A percentile compares a stretch with the other conserved stretches of the same genome.
Evolutionary conservation across 2,329 filamentous ascomycete genomes (phyloP).

Genomic region (Phialophora macrospora): DNA sequence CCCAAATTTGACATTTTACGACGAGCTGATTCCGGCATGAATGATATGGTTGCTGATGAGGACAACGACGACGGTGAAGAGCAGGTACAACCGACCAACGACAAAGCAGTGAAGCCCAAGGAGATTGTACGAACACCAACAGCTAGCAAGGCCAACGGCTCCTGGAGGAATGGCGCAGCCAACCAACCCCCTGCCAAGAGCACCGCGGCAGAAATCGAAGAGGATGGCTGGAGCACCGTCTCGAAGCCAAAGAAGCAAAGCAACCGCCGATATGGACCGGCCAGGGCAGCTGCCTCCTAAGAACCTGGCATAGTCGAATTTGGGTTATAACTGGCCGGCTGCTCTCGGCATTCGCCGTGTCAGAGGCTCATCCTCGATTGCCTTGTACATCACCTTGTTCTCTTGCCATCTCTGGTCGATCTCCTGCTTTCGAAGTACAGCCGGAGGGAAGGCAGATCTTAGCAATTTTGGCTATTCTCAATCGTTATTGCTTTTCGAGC

Average conservation of each 20-base stretch:
- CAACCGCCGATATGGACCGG: slow-evolving; percentile 49
- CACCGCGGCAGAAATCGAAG: slow-evolving; percentile 45
- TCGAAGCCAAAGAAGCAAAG: slow-evolving; percentile 47
- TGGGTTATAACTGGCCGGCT: not conserved
- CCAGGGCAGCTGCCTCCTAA: slow-evolving; percentile 49
- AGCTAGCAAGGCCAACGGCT: slow-evolving; percentile 48
- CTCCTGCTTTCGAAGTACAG: slow-evolving; percentile 18
- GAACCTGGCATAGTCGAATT: slow-evolving; percentile 45
- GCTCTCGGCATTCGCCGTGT: not conserved
- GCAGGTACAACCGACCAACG: slow-evolving; percentile 41
- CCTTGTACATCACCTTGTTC: slow-evolving; percentile 31
- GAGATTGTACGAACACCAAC: slow-evolving; percentile 57
- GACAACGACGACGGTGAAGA: slow-evolving; percentile 51
- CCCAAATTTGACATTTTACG: slow-evolving; percentile 61
- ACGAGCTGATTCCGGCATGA: slow-evolving; percentile 55
- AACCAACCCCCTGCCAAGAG: slow-evolving; percentile 40
- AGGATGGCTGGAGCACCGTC: slow-evolving; percentile 57
- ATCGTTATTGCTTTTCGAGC: slow-evolving; percentile 25
- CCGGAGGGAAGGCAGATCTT: slow-evolving; percentile 19
- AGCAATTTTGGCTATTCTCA: slow-evolving; percentile 32
- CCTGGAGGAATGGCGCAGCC: slow-evolving; percentile 45
- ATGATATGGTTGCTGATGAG: slow-evolving; percentile 56
- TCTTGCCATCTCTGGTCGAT: slow-evolving; percentile 23
- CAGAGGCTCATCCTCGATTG: slow-evolving; percentile 5
- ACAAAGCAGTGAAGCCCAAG: slow-evolving; percentile 62